Evolutionary conservation across 2,329 filamentous ascomycete genomes (phyloP), one percentile per base, ranked within the genome.

Genomic region (Exophiala spinifera): DNA sequence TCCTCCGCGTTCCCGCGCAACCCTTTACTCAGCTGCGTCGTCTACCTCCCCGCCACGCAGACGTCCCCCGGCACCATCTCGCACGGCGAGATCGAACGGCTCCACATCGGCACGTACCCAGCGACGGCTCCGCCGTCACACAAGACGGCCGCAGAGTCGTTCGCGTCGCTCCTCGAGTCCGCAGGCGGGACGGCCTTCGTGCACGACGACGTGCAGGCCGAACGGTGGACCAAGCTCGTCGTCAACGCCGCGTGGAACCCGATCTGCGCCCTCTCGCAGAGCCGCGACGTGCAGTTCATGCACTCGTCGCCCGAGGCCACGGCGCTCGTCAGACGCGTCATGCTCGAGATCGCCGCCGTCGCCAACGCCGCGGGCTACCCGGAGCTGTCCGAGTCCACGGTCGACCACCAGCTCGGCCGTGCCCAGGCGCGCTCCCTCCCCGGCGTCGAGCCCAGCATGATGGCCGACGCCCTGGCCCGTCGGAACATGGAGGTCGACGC

Each of bases 191-290:
- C 76, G 1, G 75, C 77, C 43, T 62, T 74, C n/a, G 67, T 80
- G 4, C 72, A 78, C 34, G 71, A 76, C 3, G 74, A 85, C 56
- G 74, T 86, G 7, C 81, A 86, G 58, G 65, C 74, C 0, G 74
- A 78, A 49, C 74, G 82, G 6, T 86, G 82, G 82, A 72, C 74
- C 49, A 86, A 86, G 66, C 73, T 85, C 0, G 69, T 85, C 0
- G 72, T 82, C 66, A 86, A 86, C 63, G 81, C 77, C 1, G 74
- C 79, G 0, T 85, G 80, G 78, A 86, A 86, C 60, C 78, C 82
- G 0, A 72, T 84, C 33, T 83, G 79, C 39, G 81, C 82, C 0
- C 69, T 85, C 1, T 78, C 80, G 0, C 72, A 78, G 0, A 73
- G 74, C 39, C 76, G 79, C 53, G 82, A 82, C 17, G 75, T 78